Conservation (phyloP, 495 filamentous ascomycete genomes). For the Neurospora sp. region DNA sequence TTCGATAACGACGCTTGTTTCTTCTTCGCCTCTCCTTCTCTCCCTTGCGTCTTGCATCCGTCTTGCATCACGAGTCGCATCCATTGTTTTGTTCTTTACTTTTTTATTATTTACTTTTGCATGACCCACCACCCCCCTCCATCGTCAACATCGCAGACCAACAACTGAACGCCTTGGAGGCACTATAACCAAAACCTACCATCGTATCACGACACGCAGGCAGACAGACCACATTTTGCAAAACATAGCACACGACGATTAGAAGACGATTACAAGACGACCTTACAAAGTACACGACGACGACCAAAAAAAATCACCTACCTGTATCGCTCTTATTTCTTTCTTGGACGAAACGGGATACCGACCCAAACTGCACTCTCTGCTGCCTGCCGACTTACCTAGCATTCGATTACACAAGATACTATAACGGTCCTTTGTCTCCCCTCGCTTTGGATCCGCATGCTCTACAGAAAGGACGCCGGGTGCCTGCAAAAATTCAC, state of each 20-base stretch:
- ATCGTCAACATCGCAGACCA: background rate
- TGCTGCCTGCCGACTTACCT: background rate
- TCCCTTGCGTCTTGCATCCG: background rate
- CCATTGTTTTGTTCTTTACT: background rate
- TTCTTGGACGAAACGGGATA: background rate
- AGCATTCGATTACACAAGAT: background rate
- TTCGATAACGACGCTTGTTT: background rate
- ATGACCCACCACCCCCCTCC: background rate
- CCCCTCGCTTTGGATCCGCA: background rate
- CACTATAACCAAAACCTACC: background rate
- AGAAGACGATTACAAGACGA: background rate
- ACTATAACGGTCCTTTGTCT: background rate
- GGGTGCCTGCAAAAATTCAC: background rate
- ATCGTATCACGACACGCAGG: background rate
- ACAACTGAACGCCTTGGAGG: background rate
- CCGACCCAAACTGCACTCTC: background rate
- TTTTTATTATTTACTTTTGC: background rate
- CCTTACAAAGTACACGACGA: background rate
- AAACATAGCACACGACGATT: background rate
- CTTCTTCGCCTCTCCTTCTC: background rate
- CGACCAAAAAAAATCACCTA: background rate
- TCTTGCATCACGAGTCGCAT: background rate
- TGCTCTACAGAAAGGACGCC: background rate
- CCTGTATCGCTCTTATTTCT: background rate
- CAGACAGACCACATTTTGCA: background rate